phyloP scores from a whole-genome alignment of 257 asterid genomes.

The Solanum chiquidenum region DNA sequence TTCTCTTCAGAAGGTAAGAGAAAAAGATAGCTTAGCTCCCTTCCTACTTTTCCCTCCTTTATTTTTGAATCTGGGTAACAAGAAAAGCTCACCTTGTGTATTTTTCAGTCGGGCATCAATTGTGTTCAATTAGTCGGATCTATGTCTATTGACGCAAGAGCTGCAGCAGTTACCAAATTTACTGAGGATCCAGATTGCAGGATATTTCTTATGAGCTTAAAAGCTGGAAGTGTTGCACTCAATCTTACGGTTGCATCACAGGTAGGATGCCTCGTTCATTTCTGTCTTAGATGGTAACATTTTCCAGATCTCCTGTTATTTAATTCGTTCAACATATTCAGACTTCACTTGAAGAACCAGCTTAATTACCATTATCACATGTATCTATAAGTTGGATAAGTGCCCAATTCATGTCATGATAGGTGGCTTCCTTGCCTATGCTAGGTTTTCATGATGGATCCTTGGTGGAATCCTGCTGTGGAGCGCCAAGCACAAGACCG shows the following conservation, averaged over 20 bases:
- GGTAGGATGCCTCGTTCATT: slow-evolving; percentile 25
- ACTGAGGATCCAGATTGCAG: slow-evolving; percentile 71
- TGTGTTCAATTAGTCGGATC: slow-evolving; percentile 87
- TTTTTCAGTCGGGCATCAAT: slow-evolving; percentile 60
- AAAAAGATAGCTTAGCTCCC: neutral
- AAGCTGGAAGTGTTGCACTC: slow-evolving; percentile 97
- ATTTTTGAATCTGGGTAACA: neutral
- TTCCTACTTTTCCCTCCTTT: neutral
- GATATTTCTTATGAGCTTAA: slow-evolving; percentile 85
- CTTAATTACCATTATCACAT: neutral
- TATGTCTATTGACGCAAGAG: slow-evolving; percentile 83
- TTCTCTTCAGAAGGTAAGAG: slow-evolving; percentile 62
- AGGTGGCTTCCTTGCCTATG: neutral
- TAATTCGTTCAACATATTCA: neutral
- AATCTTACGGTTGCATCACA: slow-evolving; percentile 94
- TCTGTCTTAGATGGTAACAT: neutral
- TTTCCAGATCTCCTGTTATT: neutral
- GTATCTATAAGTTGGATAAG: neutral
- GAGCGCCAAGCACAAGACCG: slow-evolving; percentile 96
- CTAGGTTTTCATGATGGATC: slow-evolving; percentile 97
- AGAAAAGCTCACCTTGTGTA: neutral
- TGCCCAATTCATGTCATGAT: neutral
- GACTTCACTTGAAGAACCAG: neutral
- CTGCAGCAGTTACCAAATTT: slow-evolving; percentile 65
- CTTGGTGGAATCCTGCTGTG: slow-evolving; percentile 99